Evolutionary conservation across 352 stramenopile genomes (phyloP).

Genomic region (Globisporangium splendens): DNA sequence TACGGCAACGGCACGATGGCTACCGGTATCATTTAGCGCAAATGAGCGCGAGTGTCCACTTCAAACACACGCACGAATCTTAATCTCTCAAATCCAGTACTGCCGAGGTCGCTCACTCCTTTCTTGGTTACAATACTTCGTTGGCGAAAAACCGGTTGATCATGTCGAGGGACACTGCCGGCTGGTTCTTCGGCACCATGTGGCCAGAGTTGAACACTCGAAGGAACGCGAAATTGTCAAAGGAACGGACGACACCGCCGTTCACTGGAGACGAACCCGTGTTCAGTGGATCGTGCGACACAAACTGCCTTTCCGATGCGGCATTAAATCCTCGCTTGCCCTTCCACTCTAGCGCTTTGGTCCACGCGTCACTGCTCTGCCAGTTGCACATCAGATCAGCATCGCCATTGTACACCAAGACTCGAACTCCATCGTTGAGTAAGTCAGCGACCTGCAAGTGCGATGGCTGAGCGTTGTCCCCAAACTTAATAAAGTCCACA

Average conservation of each 20-base stretch:
- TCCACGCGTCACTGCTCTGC: slow-evolving; percentile 90
- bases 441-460: slow-evolving; percentile 49
- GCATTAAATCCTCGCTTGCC: slow-evolving; percentile 69
- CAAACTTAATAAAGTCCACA: neutral
- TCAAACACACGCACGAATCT: too few relatives aligned
- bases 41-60: too few relatives aligned
- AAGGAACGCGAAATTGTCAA: slow-evolving; percentile 86
- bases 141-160: slow-evolving; percentile 87
- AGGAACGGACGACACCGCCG: slow-evolving; percentile 32
- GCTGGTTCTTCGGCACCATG: slow-evolving; percentile 93
- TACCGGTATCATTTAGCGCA: too few relatives aligned
- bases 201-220: slow-evolving; percentile 92
- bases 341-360: slow-evolving; percentile 79
- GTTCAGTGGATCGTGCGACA: too few relatives aligned
- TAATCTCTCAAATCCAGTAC: neutral
- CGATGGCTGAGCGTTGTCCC: slow-evolving; percentile 4
- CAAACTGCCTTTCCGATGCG: slow-evolving; percentile 10
- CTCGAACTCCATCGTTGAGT: slow-evolving; percentile 40
- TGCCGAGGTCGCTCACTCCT: neutral
- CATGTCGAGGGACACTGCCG: slow-evolving; percentile 86
- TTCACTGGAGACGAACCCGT: too few relatives aligned
- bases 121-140: slow-evolving; percentile 19
- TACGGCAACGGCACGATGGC: too few relatives aligned
- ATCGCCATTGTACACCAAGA: slow-evolving; percentile 92
- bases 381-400: slow-evolving; percentile 95